phyloP scores from a whole-genome alignment of 2,329 filamentous ascomycete species.

The Stagonosporopsis cucurbitacearum region DNA sequence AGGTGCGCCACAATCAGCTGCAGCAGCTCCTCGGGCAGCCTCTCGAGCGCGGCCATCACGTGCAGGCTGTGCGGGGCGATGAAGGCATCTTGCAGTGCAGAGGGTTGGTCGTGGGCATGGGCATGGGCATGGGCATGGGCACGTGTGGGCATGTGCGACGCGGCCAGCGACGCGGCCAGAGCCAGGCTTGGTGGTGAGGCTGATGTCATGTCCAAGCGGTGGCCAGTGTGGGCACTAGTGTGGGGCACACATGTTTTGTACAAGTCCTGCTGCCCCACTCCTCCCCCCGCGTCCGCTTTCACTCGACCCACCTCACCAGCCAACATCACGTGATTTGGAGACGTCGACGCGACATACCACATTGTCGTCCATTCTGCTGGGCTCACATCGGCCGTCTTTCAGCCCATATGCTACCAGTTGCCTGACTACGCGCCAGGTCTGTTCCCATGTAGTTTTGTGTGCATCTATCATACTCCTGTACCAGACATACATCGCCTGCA shows the following conservation, averaged over 20 bases:
- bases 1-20: conserved; percentile 49
- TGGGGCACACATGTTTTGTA: no score
- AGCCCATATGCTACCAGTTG: not conserved
- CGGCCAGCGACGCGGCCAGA: not conserved
- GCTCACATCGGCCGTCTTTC: not conserved
- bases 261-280: no score
- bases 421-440: not conserved
- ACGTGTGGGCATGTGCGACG: no score
- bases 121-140: not conserved
- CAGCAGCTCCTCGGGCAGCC: conserved; percentile 53
- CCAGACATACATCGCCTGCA: no score
- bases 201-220: conserved; percentile 11
- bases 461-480: no score
- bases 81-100: conserved; percentile 2
- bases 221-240: no score
- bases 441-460: not conserved
- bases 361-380: not conserved
- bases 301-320: no score
- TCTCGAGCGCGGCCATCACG: conserved; percentile 28
- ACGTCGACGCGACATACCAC: not conserved
- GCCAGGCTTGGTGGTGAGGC: conserved; percentile 1
- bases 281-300: conserved; percentile 1
- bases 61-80: not conserved
- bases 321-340: not conserved
- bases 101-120: not conserved